Base-by-base conservation (phyloP, 2,329 filamentous ascomycete species). In the Alternaria rosae region DNA sequence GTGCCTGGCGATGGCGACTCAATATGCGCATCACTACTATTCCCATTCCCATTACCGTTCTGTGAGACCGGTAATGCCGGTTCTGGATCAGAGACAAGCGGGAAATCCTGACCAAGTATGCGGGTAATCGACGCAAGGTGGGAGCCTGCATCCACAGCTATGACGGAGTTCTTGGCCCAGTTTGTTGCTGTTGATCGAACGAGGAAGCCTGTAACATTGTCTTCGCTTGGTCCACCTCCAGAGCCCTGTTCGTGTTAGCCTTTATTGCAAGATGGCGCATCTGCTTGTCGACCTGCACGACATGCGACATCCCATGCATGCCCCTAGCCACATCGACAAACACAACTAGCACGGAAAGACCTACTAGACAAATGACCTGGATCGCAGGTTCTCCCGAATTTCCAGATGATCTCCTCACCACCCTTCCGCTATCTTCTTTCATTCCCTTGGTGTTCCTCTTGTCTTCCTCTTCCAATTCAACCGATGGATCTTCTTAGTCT, bases 141-240 rank as follows among this genome's bases (percentile, higher is more conserved):
- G 30, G 94, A 92, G 50, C 95, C 95, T 10, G 93, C 94, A 82
- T 99, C 95, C 54, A 99, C 91, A n/a, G 94, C 93, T 26, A 98
- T 84, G 42, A 97, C 80, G 0, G 93, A 97, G 45, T 91, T 90
- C 71, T 89, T 91, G 51, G 86, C 84, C 95, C 95, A 99, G 64
- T 89, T 87, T 54, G 91, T 87, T 28, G 89, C 87, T 10, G 91
- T 85, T 5, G 94, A 94, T 48, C 94, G 91, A 48, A 98, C 92
- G 20, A 99, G 87, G 60, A 98, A 89, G 3, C 93, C 92, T 0
- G 94, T 97, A 23, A 92, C 91, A 77, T 94, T 95, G 78, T 93
- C 90, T 84, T 99, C 95, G 72, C 88, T 87, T 30, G 95, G 95
- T 54, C 95, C 95, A 61, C 95, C 95, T 53, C 93, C 92, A 47